These are phyloP conservation scores for Trichoderma atrobrunneum DNA, from an alignment of 2,329 filamentous ascomycete species.

Conservation along the genomic window DNA sequence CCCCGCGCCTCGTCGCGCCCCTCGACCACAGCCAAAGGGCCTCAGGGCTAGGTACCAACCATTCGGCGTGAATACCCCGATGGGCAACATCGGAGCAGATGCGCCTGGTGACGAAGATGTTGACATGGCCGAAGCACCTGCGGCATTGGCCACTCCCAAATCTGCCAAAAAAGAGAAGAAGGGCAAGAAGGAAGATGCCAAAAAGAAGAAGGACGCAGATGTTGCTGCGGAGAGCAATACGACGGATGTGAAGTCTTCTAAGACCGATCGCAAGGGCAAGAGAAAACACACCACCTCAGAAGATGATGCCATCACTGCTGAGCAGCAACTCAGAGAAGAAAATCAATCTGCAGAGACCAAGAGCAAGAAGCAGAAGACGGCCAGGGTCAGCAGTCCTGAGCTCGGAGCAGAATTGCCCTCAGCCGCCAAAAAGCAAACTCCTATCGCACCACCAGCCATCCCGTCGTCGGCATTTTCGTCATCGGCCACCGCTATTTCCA, in stretches of 20 bases:
- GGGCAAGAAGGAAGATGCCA: constrained; percentile 28
- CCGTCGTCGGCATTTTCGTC: constrained; percentile 24
- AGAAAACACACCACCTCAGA: constrained; percentile 38
- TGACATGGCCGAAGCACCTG: constrained; percentile 44
- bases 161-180: constrained; percentile 33
- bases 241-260: constrained; percentile 23
- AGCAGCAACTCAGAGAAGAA: constrained; percentile 37
- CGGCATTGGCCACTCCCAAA: constrained; percentile 17
- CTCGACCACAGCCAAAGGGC: constrained; percentile 64
- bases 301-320: constrained; percentile 37
- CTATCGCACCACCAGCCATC: constrained; percentile 33
- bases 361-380: constrained; percentile 41
- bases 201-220: constrained; percentile 6
- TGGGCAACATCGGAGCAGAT: constrained; percentile 41
- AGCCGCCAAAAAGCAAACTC: constrained; percentile 32
- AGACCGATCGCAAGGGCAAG: constrained; percentile 35
- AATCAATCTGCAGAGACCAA: constrained; percentile 38
- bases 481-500: constrained; percentile 22
- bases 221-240: constrained; percentile 15
- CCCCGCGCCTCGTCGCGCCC: constrained; percentile 47
- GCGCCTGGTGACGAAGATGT: constrained; percentile 44
- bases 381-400: constrained; percentile 34
- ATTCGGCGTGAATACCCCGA: constrained; percentile 50
- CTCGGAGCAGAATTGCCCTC: constrained; percentile 33
- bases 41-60: constrained; percentile 66